A percentile compares a stretch with the other conserved stretches of the same genome.
phyloP scores from a whole-genome alignment of 179 eudicot genomes.

The Nepenthes alata region DNA sequence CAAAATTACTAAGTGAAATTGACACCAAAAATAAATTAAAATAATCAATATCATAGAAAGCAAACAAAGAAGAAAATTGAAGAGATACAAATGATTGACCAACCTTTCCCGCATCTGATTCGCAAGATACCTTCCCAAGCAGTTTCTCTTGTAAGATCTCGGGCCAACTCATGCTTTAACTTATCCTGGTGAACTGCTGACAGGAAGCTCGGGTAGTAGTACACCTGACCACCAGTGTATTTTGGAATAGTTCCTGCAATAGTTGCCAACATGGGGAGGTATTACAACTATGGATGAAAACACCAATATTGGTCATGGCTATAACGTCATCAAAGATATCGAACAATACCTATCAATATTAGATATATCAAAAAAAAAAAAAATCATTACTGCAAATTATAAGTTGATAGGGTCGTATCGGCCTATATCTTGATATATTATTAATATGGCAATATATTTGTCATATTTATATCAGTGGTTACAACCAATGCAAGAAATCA shows the following conservation, averaged over 20 bases:
- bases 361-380: no score
- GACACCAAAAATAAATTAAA: neutral
- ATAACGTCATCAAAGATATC: no score
- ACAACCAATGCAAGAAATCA: no score
- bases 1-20: neutral
- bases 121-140: slow-evolving; percentile 99
- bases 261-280: no score
- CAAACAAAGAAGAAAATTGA: neutral
- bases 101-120: slow-evolving; percentile 96
- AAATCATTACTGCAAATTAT: no score
- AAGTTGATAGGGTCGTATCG: no score
- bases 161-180: slow-evolving; percentile 72
- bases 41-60: neutral
- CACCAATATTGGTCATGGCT: no score
- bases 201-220: slow-evolving; percentile 76
- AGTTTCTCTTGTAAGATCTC: slow-evolving; percentile 96
- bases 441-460: no score
- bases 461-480: no score
- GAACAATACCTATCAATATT: no score
- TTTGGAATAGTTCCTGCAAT: slow-evolving; percentile 76
- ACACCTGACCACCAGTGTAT: slow-evolving; percentile 95
- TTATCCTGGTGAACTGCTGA: slow-evolving; percentile 57
- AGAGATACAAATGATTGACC: neutral
- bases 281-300: no score
- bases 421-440: no score